These are phyloP conservation scores for Luffa acutangula DNA, from an alignment of 306 rosid species.

Conservation along the genomic window DNA sequence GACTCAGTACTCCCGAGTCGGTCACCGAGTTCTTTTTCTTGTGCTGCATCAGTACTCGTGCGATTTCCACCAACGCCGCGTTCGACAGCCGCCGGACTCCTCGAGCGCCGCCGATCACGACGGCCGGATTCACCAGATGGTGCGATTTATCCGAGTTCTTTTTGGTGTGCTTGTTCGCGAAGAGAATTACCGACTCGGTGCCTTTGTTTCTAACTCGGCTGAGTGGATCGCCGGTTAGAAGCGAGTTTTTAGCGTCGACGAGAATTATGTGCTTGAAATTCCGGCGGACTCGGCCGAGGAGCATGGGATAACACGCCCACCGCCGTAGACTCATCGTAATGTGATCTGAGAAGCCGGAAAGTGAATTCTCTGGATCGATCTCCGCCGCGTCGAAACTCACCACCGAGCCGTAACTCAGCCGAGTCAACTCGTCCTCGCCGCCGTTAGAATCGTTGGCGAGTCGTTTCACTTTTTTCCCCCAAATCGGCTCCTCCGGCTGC, in stretches of 20 bases:
- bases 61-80: slow-evolving; percentile 43
- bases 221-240: slow-evolving; percentile 49
- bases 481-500: slow-evolving; percentile 35
- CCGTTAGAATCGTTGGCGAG: slow-evolving; percentile 5
- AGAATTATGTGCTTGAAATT: slow-evolving; percentile 61
- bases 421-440: slow-evolving; percentile 14
- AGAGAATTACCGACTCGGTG: slow-evolving; percentile 45
- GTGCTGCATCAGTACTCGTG: slow-evolving; percentile 41
- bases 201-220: slow-evolving; percentile 36
- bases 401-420: slow-evolving; percentile 62
- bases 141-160: slow-evolving; percentile 24
- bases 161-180: slow-evolving; percentile 26
- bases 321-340: slow-evolving; percentile 52
- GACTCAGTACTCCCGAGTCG: slow-evolving; percentile 50
- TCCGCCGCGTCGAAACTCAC: slow-evolving; percentile 64
- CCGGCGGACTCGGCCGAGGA: slow-evolving; percentile 65
- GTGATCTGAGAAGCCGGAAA: slow-evolving; percentile 57
- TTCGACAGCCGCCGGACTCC: slow-evolving; percentile 56
- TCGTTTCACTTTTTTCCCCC: slow-evolving; percentile 39
- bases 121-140: slow-evolving; percentile 23
- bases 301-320: slow-evolving; percentile 91
- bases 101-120: slow-evolving; percentile 67
- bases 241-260: slow-evolving; percentile 32
- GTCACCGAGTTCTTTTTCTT: slow-evolving; percentile 40
- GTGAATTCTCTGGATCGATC: slow-evolving; percentile 86